Percentiles rank a stretch among this genome's conserved stretches.
These are phyloP conservation scores for Aureobasidium uvarum DNA, from an alignment of 2,329 filamentous ascomycete species.

Conservation along the genomic window DNA sequence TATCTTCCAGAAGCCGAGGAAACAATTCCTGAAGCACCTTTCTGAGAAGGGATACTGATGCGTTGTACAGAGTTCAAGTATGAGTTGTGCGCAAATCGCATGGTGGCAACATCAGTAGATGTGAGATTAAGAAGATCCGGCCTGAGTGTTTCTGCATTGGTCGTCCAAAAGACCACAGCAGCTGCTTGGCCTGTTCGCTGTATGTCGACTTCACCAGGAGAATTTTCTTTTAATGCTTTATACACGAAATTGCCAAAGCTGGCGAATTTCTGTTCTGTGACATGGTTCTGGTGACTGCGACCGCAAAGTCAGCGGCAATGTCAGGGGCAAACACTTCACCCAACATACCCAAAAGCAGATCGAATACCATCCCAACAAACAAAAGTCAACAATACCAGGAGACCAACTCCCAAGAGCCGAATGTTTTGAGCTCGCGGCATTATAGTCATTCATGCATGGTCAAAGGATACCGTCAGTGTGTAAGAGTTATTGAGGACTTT, in stretches of 20 bases:
- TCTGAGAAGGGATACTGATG: constrained; percentile 1
- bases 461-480: background rate
- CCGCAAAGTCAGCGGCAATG: background rate
- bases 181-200: constrained; percentile 8
- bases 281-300: background rate
- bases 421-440: background rate
- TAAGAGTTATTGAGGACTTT: background rate
- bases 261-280: background rate
- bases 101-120: background rate
- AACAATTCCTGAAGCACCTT: constrained; percentile 16
- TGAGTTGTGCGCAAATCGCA: constrained; percentile 11
- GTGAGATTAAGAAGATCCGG: constrained; percentile 21
- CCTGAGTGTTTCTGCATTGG: constrained; percentile 8
- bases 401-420: background rate
- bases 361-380: background rate
- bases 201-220: background rate
- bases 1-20: constrained; percentile 23
- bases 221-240: background rate
- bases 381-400: constrained; percentile 6
- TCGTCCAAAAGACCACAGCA: constrained; percentile 18
- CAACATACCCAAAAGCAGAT: constrained; percentile 3
- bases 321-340: background rate
- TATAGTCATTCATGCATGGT: background rate
- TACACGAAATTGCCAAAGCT: background rate
- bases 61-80: background rate